These are phyloP conservation scores for Fusarium albidum DNA, from an alignment of 2,329 filamentous ascomycete genomes.

Conservation along the genomic window DNA sequence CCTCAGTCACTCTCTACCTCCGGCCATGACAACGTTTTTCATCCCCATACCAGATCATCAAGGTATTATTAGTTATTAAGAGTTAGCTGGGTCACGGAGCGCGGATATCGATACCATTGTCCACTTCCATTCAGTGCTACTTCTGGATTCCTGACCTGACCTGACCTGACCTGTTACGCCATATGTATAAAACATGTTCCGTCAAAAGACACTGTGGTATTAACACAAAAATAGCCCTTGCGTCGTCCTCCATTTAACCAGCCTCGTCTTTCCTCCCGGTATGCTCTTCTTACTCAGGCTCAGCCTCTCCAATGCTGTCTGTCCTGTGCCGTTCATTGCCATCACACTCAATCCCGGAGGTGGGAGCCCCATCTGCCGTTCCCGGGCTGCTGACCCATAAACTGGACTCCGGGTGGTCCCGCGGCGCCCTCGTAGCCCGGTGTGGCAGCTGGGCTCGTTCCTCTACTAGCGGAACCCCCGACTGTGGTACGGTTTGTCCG, in stretches of 20 bases:
- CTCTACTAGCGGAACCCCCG: slow-evolving; percentile 54
- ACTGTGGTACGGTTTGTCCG: slow-evolving; percentile 42
- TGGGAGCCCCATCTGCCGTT: slow-evolving; percentile 53
- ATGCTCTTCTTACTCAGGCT: not conserved
- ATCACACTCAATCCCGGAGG: slow-evolving; percentile 49
- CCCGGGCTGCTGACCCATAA: slow-evolving; percentile 48
- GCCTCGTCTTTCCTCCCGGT: not conserved
- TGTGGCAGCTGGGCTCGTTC: slow-evolving; percentile 57
- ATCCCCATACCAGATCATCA: too few species aligned
- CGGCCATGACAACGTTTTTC: too few species aligned
- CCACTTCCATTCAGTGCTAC: slow-evolving; percentile 1
- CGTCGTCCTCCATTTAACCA: not conserved
- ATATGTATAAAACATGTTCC: slow-evolving; percentile 7
- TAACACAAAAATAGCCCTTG: slow-evolving; percentile 9
- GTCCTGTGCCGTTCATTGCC: not conserved
- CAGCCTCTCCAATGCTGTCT: not conserved
- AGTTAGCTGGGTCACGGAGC: not conserved
- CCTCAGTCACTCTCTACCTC: too few species aligned
- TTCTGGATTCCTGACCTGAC: slow-evolving; percentile 1
- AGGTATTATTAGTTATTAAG: too few species aligned
- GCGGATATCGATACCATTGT: not conserved
- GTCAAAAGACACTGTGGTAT: slow-evolving; percentile 17
- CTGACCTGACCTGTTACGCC: slow-evolving; percentile 10
- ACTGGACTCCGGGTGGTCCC: slow-evolving; percentile 48
- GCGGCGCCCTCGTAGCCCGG: slow-evolving; percentile 42